A percentile compares a stretch with the other conserved stretches of the same genome.
These are phyloP conservation scores for Vigna hirtella DNA, from an alignment of 306 rosid species.

Conservation along the genomic window DNA sequence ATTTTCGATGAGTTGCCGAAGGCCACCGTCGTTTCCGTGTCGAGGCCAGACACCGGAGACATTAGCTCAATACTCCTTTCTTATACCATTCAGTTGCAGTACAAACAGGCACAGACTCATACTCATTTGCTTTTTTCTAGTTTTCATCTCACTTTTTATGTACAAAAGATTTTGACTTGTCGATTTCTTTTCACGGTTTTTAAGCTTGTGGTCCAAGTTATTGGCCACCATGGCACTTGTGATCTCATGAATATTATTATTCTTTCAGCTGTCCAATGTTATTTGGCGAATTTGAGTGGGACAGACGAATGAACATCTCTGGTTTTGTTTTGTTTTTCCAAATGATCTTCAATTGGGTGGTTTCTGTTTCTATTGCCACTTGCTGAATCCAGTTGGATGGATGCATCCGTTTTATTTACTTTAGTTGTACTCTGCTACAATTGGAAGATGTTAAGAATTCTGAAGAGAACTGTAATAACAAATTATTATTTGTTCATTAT, in stretches of 20 bases:
- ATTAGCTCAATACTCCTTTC: constrained; percentile 82
- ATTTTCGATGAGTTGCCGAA: constrained; percentile 79
- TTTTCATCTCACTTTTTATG: not conserved
- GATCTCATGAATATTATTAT: not conserved
- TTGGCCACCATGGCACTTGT: not conserved
- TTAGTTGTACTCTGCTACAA: not conserved
- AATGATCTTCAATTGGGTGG: not conserved
- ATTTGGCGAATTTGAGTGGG: constrained; percentile 11
- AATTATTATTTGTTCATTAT: constrained; percentile 3
- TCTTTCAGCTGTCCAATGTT: not conserved
- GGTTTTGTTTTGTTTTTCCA: not conserved
- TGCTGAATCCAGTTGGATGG: not conserved
- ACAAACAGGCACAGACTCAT: constrained; percentile 78
- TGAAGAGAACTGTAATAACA: not conserved
- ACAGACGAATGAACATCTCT: constrained; percentile 6
- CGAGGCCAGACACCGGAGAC: constrained; percentile 81
- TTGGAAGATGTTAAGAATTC: constrained; percentile 4
- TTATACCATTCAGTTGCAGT: constrained; percentile 79
- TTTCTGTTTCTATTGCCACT: constrained; percentile 26
- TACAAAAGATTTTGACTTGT: not conserved
- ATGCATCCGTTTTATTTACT: not conserved
- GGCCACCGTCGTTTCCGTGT: constrained; percentile 74
- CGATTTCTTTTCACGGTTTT: not conserved
- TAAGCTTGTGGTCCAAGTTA: constrained; percentile 38
- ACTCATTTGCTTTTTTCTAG: not conserved